Conservation (phyloP, 208 protist genomes). For the Angomonas deanei region DNA sequence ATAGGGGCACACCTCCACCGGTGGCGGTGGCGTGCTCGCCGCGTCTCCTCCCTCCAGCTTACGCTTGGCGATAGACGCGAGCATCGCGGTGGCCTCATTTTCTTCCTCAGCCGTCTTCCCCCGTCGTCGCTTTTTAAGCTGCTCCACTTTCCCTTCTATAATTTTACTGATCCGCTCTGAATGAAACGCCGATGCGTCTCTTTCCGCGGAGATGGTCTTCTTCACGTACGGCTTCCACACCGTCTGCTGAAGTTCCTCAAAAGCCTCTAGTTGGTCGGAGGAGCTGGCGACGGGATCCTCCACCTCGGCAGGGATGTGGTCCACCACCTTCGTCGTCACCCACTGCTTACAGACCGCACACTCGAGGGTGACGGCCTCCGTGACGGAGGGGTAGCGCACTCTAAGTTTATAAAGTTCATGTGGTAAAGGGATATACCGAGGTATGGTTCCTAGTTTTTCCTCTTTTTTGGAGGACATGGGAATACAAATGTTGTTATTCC, state of each 20-base stretch:
- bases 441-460: not conserved
- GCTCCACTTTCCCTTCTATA: not conserved
- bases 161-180: not conserved
- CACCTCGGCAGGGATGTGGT: conserved; percentile 26
- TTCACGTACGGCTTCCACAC: too few species aligned
- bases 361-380: conserved; percentile 54
- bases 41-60: conserved; percentile 9
- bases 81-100: not conserved
- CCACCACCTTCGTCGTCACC: conserved; percentile 46
- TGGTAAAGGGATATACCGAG: conserved; percentile 60
- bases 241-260: not conserved
- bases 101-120: conserved; percentile 1
- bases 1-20: conserved; percentile 9
- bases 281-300: conserved; percentile 9
- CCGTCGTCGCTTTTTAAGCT: not conserved
- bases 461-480: not conserved
- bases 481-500: not conserved
- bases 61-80: not conserved
- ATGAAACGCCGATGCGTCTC: too few species aligned
- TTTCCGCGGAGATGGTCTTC: too few species aligned
- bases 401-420: conserved; percentile 37
- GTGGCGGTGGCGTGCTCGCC: not conserved
- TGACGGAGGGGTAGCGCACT: conserved; percentile 50
- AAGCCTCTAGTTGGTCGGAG: not conserved
- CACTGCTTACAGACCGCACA: conserved; percentile 74